phyloP scores from a whole-genome alignment of 23 red algal genomes.

The Gracilaria domingensis region DNA sequence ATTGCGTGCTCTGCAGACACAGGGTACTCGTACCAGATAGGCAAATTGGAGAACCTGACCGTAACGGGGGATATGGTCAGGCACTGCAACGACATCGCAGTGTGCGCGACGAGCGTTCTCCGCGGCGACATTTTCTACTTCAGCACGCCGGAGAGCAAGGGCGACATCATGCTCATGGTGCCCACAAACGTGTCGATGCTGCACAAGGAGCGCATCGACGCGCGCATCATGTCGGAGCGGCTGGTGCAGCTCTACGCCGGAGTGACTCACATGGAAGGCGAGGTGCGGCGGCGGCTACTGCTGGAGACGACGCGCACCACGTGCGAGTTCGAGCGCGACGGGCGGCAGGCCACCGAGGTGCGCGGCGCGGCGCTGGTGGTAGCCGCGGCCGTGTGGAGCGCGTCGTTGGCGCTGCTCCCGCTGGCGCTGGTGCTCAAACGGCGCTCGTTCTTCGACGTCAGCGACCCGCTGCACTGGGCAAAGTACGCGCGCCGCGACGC shows the following conservation, averaged over 20 bases:
- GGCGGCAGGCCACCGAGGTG: slow-evolving; percentile 4
- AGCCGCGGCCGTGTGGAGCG: neutral
- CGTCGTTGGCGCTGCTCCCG: neutral
- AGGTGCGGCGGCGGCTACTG: neutral
- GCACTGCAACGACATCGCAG: neutral
- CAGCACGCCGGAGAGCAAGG: neutral
- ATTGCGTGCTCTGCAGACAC: neutral
- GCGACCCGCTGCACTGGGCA: slow-evolving; percentile 22
- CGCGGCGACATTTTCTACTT: neutral
- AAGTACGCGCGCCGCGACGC: neutral
- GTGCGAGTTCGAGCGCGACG: neutral
- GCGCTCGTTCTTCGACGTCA: neutral
- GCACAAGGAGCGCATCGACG: neutral
- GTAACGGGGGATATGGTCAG: neutral
- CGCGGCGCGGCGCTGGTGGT: neutral
- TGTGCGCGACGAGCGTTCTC: neutral
- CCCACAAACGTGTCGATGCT: slow-evolving; percentile 1
- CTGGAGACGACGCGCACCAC: neutral
- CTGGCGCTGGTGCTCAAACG: neutral
- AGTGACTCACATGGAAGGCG: neutral
- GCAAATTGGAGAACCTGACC: neutral
- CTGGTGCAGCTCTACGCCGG: neutral
- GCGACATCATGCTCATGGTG: neutral
- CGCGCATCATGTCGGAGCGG: neutral
- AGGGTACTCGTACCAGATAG: neutral